Conservation (phyloP, 345 rosid species). For the Gossypium mustelinum region DNA sequence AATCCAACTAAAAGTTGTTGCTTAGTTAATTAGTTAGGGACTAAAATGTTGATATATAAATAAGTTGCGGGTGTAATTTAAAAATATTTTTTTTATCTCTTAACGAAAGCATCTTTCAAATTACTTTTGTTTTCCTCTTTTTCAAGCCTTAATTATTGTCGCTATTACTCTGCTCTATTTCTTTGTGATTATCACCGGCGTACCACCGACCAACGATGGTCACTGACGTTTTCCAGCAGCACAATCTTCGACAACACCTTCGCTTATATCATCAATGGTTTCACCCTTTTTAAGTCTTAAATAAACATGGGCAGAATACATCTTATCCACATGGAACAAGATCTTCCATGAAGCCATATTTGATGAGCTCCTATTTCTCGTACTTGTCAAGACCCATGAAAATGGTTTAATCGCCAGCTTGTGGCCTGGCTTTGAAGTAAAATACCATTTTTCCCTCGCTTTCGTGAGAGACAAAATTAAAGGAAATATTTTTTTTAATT, state of each 20-base stretch:
- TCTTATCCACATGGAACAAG: constrained; percentile 98
- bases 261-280: constrained; percentile 75
- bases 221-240: constrained; percentile 10
- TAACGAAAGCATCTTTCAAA: no score
- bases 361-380: constrained; percentile 99
- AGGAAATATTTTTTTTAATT: background rate
- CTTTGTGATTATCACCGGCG: no score
- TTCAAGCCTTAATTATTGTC: no score
- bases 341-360: constrained; percentile 93
- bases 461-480: constrained; percentile 13
- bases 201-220: no score
- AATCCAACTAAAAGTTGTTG: no score
- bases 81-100: no score
- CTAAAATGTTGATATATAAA: no score
- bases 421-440: constrained; percentile 91
- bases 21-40: no score
- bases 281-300: constrained; percentile 82
- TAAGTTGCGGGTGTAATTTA: no score
- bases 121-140: no score
- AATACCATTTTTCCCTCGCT: constrained; percentile 48
- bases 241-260: constrained; percentile 87
- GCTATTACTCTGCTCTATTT: no score
- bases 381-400: constrained; percentile 98
- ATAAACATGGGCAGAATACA: constrained; percentile 98
- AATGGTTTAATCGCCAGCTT: constrained; percentile 92